Percentiles rank a stretch among this genome's conserved stretches.
Evolutionary conservation across 768 basidiomycete species (phyloP).

Genomic region (Auriscalpium orientale): DNA sequence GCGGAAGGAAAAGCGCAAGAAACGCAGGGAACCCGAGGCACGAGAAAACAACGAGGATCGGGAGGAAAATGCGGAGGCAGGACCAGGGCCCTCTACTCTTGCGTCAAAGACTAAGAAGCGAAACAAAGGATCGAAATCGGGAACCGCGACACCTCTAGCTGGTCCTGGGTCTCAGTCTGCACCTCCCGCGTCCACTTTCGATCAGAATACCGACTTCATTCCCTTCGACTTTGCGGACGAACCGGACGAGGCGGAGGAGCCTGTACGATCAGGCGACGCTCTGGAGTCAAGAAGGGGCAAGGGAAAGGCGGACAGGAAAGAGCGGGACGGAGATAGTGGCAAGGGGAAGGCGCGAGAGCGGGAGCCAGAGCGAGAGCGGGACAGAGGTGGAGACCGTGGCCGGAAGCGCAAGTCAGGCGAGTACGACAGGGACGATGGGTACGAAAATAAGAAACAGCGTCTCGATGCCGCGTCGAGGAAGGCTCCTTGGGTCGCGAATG

Average conservation of each 20-base stretch:
- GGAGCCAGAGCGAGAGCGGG: constrained; percentile 12
- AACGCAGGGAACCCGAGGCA: background rate
- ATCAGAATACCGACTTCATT: constrained; percentile 26
- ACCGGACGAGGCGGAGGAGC: background rate
- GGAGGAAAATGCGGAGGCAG: background rate
- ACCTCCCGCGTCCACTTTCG: constrained; percentile 8
- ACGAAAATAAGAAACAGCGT: constrained; percentile 46
- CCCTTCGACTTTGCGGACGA: constrained; percentile 15
- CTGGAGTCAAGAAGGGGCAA: background rate
- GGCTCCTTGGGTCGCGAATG: constrained; percentile 54
- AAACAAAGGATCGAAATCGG: background rate
- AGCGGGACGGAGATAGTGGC: constrained; percentile 15
- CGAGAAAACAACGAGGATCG: background rate
- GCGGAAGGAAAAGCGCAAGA: background rate
- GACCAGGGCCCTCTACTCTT: background rate
- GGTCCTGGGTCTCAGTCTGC: background rate
- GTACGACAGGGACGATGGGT: constrained; percentile 41
- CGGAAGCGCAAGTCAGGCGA: constrained; percentile 43
- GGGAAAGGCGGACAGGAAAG: background rate
- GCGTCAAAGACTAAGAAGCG: background rate
- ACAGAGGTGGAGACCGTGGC: constrained; percentile 17
- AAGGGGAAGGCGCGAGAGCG: background rate
- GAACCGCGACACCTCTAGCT: background rate
- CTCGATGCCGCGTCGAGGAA: constrained; percentile 45
- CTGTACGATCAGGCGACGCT: background rate